Percentiles rank a stretch among this genome's conserved stretches.
Evolutionary conservation across 1,284 basidiomycete species (phyloP).

Genomic region (Vanrija humicola): DNA sequence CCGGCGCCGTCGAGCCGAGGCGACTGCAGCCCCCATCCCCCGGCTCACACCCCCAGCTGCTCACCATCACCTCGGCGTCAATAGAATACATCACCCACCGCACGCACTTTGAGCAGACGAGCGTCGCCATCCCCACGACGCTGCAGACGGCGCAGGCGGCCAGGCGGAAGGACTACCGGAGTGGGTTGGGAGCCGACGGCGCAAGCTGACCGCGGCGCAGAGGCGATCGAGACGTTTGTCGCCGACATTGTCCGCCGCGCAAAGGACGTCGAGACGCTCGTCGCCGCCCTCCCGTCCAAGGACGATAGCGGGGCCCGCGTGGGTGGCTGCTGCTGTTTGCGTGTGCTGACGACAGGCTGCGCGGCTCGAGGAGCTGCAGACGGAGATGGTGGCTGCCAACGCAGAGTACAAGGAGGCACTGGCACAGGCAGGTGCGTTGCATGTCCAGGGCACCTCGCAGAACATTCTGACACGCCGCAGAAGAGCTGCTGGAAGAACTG

Average conservation of each 20-base stretch:
- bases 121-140: conserved; percentile 37
- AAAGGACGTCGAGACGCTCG: conserved; percentile 44
- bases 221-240: conserved; percentile 44
- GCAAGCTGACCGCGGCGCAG: conserved; percentile 17
- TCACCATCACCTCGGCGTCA: conserved; percentile 46
- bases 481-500: conserved; percentile 37
- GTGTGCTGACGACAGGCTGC: conserved; percentile 21
- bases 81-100: conserved; percentile 47
- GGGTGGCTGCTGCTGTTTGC: conserved; percentile 8
- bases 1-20: neutral
- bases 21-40: neutral
- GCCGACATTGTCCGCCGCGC: conserved; percentile 41
- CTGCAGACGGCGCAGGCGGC: conserved; percentile 32
- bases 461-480: conserved; percentile 11
- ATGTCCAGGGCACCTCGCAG: too few relatives aligned
- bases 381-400: conserved; percentile 40
- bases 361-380: conserved; percentile 36
- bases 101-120: conserved; percentile 46
- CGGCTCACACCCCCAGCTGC: conserved; percentile 28
- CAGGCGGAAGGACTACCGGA: conserved; percentile 30
- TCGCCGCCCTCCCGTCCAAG: conserved; percentile 40
- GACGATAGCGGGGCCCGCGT: conserved; percentile 35
- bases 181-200: conserved; percentile 15
- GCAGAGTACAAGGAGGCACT: conserved; percentile 42
- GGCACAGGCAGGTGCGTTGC: conserved; percentile 34